Percentiles rank a stretch among this genome's conserved stretches.
These are phyloP conservation scores for Aquanectria penicillioides DNA, from an alignment of 2,329 filamentous ascomycete species.

Conservation along the genomic window DNA sequence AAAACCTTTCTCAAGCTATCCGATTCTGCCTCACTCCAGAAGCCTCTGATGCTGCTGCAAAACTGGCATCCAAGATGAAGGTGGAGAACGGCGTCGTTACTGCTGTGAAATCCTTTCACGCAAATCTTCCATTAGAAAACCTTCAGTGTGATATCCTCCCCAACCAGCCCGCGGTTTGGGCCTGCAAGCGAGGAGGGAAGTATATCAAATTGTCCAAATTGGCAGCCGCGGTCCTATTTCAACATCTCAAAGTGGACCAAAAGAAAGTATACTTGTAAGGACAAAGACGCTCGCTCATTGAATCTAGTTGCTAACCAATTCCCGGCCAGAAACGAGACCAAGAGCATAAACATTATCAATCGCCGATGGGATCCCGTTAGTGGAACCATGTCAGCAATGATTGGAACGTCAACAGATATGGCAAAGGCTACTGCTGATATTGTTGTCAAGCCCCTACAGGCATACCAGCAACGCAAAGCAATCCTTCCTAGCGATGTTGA, in stretches of 20 bases:
- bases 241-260: slow-evolving; percentile 16
- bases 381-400: slow-evolving; percentile 13
- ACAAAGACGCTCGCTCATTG: background rate
- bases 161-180: slow-evolving; percentile 19
- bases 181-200: slow-evolving; percentile 9
- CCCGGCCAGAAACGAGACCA: slow-evolving; percentile 24
- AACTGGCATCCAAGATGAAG: slow-evolving; percentile 27
- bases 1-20: slow-evolving; percentile 27
- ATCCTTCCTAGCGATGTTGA: background rate
- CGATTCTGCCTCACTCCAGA: slow-evolving; percentile 15
- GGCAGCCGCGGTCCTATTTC: slow-evolving; percentile 25
- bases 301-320: too few species aligned
- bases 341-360: slow-evolving; percentile 23
- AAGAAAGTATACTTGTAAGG: slow-evolving; percentile 23
- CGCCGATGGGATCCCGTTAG: slow-evolving; percentile 33
- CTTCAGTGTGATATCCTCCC: slow-evolving; percentile 30
- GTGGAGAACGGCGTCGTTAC: slow-evolving; percentile 26
- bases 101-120: slow-evolving; percentile 36
- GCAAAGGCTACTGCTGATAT: slow-evolving; percentile 22
- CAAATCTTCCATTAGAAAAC: slow-evolving; percentile 28
- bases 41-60: slow-evolving; percentile 19
- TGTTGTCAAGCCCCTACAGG: slow-evolving; percentile 25
- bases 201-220: slow-evolving; percentile 27
- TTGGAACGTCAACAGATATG: slow-evolving; percentile 19
- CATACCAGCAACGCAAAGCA: slow-evolving; percentile 22